Evolutionary conservation across 139 green algal genomes (phyloP).

Genomic region (Deuterostichococcus epilithicus): DNA sequence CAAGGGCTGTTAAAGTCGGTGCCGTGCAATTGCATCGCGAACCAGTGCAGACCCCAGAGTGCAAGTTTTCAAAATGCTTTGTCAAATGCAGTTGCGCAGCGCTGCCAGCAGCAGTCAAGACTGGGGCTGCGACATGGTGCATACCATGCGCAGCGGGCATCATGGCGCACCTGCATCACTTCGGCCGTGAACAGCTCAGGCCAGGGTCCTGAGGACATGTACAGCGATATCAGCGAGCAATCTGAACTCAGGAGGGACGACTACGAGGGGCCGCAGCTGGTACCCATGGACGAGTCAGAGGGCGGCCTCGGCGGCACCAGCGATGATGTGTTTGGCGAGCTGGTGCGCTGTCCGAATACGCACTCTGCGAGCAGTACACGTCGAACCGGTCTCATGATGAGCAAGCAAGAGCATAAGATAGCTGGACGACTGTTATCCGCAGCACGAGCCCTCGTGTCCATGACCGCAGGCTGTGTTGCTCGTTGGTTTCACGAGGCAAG

Average conservation of each 20-base stretch:
- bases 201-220: neutral
- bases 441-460: neutral
- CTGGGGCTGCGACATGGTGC: neutral
- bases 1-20: no score
- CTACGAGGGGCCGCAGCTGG: conserved; percentile 6
- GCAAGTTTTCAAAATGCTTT: no score
- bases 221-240: neutral
- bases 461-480: conserved; percentile 4
- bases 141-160: neutral
- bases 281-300: neutral
- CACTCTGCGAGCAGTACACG: neutral
- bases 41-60: no score
- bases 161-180: neutral
- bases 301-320: conserved; percentile 7
- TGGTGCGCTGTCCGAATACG: neutral
- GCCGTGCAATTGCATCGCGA: no score
- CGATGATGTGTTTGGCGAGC: conserved; percentile 5
- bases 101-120: neutral
- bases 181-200: neutral
- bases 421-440: neutral
- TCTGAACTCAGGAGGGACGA: neutral
- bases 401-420: no score
- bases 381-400: no score
- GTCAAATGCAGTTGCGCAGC: no score
- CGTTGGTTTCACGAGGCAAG: neutral